Conservation (phyloP, 768 basidiomycete species). For the Nidularia pulvinata region DNA sequence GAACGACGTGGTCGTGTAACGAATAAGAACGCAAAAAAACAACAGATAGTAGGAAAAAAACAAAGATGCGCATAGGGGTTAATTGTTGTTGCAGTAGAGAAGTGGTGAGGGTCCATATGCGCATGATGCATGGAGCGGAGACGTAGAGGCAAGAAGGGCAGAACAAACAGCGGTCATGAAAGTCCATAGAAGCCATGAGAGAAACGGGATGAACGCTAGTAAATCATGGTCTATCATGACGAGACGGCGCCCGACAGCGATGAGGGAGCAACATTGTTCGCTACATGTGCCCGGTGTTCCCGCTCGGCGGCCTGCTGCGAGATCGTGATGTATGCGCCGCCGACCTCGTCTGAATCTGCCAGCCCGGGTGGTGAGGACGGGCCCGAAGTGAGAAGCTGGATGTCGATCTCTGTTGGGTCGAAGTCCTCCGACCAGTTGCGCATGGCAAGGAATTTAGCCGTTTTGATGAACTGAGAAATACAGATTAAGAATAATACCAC, state of each 20-base stretch:
- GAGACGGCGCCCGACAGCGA: constrained; percentile 3
- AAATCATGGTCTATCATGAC: constrained; percentile 19
- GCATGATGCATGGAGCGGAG: background rate
- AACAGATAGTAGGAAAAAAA: background rate
- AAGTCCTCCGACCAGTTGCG: constrained; percentile 80
- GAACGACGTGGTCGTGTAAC: constrained; percentile 17
- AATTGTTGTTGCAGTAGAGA: background rate
- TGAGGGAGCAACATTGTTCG: constrained; percentile 15
- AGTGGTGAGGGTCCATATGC: background rate
- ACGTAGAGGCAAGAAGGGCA: constrained; percentile 2
- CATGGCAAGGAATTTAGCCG: constrained; percentile 76
- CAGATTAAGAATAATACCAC: constrained; percentile 3
- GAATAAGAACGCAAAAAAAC: constrained; percentile 4
- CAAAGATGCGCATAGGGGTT: background rate
- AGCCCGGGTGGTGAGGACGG: constrained; percentile 76
- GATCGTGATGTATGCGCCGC: constrained; percentile 85
- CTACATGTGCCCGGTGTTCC: constrained; percentile 43
- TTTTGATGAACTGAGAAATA: constrained; percentile 78
- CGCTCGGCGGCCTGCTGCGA: constrained; percentile 81
- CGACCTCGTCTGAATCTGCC: constrained; percentile 62
- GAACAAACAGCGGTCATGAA: constrained; percentile 4
- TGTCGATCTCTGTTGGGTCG: constrained; percentile 62
- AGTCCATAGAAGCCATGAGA: constrained; percentile 3
- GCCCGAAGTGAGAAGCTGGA: constrained; percentile 48
- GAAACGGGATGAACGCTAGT: background rate